phyloP scores from a whole-genome alignment of 2,329 filamentous ascomycete genomes.

The Chrysoporthe deuterocubensis region DNA sequence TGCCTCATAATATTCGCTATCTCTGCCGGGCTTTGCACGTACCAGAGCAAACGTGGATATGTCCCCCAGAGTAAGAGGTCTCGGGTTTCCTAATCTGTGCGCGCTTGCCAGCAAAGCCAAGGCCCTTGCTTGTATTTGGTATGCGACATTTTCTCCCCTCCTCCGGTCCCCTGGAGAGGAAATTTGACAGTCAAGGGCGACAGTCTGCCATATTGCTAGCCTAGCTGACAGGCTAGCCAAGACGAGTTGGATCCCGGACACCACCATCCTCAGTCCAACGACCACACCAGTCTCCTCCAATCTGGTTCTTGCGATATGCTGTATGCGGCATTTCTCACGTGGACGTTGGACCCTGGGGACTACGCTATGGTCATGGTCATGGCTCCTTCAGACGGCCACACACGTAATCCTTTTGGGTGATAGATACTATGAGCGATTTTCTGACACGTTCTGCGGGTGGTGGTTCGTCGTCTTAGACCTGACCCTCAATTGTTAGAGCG shows the following conservation, averaged over 20 bases:
- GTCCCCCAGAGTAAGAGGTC: neutral
- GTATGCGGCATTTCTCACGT: constrained; percentile 7
- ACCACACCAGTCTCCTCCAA: neutral
- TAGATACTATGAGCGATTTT: constrained; percentile 11
- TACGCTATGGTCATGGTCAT: neutral
- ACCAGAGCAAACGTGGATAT: neutral
- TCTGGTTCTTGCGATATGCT: neutral
- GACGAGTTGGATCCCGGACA: neutral
- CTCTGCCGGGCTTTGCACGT: neutral
- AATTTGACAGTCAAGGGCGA: constrained; percentile 3
- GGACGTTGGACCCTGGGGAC: neutral
- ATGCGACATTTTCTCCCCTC: neutral
- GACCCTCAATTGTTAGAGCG: neutral
- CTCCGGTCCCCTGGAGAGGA: neutral
- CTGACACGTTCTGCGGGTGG: neutral
- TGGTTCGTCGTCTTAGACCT: neutral
- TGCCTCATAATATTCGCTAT: neutral
- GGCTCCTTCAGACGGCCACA: neutral
- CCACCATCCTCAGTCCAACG: neutral
- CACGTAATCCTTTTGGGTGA: neutral
- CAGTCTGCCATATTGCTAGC: neutral
- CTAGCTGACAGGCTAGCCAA: neutral
- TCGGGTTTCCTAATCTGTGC: neutral
- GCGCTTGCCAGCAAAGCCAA: neutral
- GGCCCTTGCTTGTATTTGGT: neutral